Base-by-base conservation (phyloP, 352 stramenopile species). In the Phytophthora pistaciae region DNA sequence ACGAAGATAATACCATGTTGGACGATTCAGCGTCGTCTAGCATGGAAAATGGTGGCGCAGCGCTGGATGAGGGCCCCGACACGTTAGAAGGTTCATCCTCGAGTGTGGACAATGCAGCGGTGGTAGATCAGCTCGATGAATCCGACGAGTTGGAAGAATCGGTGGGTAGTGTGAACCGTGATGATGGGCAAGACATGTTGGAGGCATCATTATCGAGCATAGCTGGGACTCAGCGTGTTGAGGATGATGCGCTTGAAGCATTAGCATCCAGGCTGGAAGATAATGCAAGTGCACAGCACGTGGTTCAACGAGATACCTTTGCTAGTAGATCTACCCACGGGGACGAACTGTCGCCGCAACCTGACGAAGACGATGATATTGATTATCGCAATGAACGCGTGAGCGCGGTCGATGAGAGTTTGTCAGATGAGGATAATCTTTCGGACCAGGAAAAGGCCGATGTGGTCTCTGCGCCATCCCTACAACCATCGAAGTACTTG, bases 341-440 rank as follows among this genome's bases (percentile, higher is more conserved):
- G 38, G 44, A 25, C 20, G 6, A 20, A 31, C 2, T 42, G 40
- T 27, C 48, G 18, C 33, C 14, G 10, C 29, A 40, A 7, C 27
- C 54, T 14, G 44, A 33, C 55, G 67, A 58, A 56, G 42, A 64
- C 8, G 46, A 69, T 16, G 54, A 40, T n/a, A 40, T 54, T 56
- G 38, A 56, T 8, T 3, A 25, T 13, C 36, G 20, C 20, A 21
- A 42, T 42, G 57, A 71, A 38, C 56, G 10, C 16, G n/a, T n/a
- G n/a, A n/a, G n/a, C n/a, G n/a, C n/a, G n/a, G n/a, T 64, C 25
- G 48, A 13, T 25, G 56, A 72, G 31, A 76, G 44, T 20, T 78
- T 60, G 4, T 77, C 64, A 48, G 57, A 74, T 48, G 57, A 31
- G 21, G 56, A 63, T 5, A 36, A 42, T 23, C 20, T 57, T 3